These are phyloP conservation scores for Penicillium odoratum DNA, from an alignment of 495 filamentous ascomycete species.

Conservation along the genomic window DNA sequence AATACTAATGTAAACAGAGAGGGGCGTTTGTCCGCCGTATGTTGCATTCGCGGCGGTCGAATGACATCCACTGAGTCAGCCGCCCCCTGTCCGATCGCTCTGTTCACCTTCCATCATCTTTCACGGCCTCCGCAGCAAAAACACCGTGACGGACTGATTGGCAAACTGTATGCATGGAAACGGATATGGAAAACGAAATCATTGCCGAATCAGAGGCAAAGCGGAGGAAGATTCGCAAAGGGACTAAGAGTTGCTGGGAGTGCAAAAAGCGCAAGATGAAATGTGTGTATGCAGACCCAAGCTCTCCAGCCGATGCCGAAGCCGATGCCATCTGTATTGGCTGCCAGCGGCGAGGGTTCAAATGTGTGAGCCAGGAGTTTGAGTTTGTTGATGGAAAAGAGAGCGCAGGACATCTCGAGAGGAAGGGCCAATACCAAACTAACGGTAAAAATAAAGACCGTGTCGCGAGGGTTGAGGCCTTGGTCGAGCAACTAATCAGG, in stretches of 20 bases:
- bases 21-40: constrained; percentile 1
- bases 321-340: constrained; percentile 11
- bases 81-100: not conserved
- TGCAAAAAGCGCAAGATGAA: constrained; percentile 19
- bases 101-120: constrained; percentile 5
- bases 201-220: constrained; percentile 8
- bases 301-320: constrained; percentile 4
- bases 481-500: constrained; percentile 14
- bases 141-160: not conserved
- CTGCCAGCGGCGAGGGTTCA: constrained; percentile 13
- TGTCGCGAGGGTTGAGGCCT: constrained; percentile 3
- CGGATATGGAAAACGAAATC: constrained; percentile 6
- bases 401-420: constrained; percentile 26
- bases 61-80: constrained; percentile 8
- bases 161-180: not conserved
- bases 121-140: constrained; percentile 2
- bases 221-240: constrained; percentile 15
- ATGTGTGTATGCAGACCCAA: constrained; percentile 9
- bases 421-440: constrained; percentile 8
- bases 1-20: not conserved
- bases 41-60: constrained; percentile 5
- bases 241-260: constrained; percentile 38
- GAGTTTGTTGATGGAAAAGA: constrained; percentile 1
- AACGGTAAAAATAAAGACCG: constrained; percentile 7
- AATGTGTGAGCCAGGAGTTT: constrained; percentile 17